Base-by-base conservation (phyloP, 2,329 filamentous ascomycete genomes). In the Blastomyces silverae region DNA sequence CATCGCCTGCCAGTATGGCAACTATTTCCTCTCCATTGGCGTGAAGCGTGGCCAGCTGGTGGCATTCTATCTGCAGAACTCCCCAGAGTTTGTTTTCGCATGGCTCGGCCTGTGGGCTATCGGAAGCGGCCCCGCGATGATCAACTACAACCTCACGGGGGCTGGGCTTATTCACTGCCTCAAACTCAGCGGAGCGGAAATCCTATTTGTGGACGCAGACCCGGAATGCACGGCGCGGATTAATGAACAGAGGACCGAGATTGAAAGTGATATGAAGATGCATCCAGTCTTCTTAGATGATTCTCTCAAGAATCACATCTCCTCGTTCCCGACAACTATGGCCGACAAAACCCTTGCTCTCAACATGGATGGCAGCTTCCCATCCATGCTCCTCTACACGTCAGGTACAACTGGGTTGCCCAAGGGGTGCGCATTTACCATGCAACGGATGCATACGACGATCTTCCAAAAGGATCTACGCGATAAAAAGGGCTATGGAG, bases 391-490 rank as follows among this genome's bases (percentile, higher is more conserved):
- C 31, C 85, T 92, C 69, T 92, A 91, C 73, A 92, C 89, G 0
- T 87, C 86, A 67, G 89, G 89, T 46, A 92, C 89, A 0, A 92
- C 89, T 0, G 89, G 89, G 2, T 75, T 90, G 68, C 89, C 89
- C 13, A 92, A 92, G 74, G 89, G 86, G 0, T 88, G 86, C 69
- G 74, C 82, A 0, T 86, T 89, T 69, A 84, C 84, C 22, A 81
- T 83, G 10, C 75, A 78, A 2, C 79, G 82, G 56, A 71, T 82
- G 6, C 79, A 79, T 59, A 71, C 69, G 0, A 68, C 80, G 10
- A 74, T 77, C 1, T 69, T 70, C 15, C 69, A 77, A 1, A 77
- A 80, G 1, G 68, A 72, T 6, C 69, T 76, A 59, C 63, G 66
- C 10, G 73, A 76, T 44, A 70, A 64, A 10, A 68, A 66, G 0